Conservation (phyloP, 75 land plant species). For the Picea sitchensis region DNA sequence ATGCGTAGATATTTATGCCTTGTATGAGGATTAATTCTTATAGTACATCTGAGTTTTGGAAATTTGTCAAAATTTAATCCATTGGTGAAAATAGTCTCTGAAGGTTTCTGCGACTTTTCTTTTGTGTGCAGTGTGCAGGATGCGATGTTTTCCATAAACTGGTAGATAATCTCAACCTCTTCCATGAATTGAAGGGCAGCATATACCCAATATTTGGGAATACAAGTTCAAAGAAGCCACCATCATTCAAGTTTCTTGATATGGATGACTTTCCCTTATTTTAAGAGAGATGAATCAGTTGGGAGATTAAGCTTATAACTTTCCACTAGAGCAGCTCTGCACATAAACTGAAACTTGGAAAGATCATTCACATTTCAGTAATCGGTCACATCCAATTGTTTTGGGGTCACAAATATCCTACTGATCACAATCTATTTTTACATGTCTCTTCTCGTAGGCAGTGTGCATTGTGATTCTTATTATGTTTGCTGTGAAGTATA, state of each 20-base stretch:
- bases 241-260: constrained; percentile 36
- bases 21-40: not conserved
- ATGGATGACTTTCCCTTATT: constrained; percentile 21
- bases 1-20: not conserved
- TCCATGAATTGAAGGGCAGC: constrained; percentile 85
- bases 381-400: not conserved
- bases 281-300: not conserved
- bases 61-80: not conserved
- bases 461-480: not conserved
- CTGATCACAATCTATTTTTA: not conserved
- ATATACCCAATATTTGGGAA: constrained; percentile 59
- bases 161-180: constrained; percentile 92
- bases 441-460: not conserved
- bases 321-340: not conserved
- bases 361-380: not conserved
- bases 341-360: not conserved
- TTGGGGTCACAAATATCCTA: not conserved
- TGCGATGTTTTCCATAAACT: constrained; percentile 91
- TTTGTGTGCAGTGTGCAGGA: constrained; percentile 71
- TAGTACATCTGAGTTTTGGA: too few species aligned
- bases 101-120: not conserved
- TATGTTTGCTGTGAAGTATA: not conserved
- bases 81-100: not conserved
- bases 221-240: constrained; percentile 23
- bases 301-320: not conserved